Evolutionary conservation across 2,329 filamentous ascomycete species (phyloP).

Genomic region (Clarireedia paspali): DNA sequence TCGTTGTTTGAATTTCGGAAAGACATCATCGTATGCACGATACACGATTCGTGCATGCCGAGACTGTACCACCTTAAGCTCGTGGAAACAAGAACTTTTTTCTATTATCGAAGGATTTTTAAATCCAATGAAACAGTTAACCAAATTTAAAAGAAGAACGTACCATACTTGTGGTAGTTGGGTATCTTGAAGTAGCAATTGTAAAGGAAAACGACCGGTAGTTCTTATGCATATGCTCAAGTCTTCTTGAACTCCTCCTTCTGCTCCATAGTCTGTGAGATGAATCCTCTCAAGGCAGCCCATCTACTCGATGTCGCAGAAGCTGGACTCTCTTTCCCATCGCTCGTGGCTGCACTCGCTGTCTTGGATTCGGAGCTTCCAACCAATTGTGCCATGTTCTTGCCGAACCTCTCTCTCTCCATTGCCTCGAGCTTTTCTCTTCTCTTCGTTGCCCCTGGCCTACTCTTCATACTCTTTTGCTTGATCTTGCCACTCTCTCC

Average conservation of each 20-base stretch:
- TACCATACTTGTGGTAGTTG: conserved; percentile 8
- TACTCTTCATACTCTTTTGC: conserved; percentile 66
- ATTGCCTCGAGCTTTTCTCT: conserved; percentile 72
- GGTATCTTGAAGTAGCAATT: conserved; percentile 5
- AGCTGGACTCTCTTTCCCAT: conserved; percentile 9
- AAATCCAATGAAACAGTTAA: neutral
- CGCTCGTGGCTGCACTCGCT: conserved; percentile 3
- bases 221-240: neutral
- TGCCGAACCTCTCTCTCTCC: conserved; percentile 78
- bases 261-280: conserved; percentile 70
- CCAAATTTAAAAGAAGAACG: neutral
- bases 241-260: conserved; percentile 60
- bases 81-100: neutral
- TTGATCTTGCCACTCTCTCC: conserved; percentile 54
- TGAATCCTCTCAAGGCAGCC: conserved; percentile 79
- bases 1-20: neutral
- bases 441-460: conserved; percentile 73
- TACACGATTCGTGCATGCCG: neutral
- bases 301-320: conserved; percentile 54
- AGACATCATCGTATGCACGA: neutral
- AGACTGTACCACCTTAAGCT: neutral
- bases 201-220: neutral
- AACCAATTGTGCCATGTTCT: conserved; percentile 68
- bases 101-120: neutral
- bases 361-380: conserved; percentile 6